phyloP scores from a whole-genome alignment of 495 filamentous ascomycete species.

The Chaetomium tenue region DNA sequence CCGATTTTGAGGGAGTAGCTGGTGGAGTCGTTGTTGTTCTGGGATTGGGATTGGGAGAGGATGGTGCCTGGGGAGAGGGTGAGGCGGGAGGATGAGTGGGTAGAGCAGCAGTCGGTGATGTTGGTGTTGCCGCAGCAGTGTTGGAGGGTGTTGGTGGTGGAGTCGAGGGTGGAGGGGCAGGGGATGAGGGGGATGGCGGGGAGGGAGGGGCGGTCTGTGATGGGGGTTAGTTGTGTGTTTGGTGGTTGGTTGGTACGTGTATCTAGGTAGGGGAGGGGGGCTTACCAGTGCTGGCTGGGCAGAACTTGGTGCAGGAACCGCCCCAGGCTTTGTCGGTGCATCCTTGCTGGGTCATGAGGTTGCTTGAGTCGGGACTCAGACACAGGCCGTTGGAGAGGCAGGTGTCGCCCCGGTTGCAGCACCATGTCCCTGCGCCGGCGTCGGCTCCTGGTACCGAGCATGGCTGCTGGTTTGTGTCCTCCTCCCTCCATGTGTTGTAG shows the following conservation, averaged over 20 bases:
- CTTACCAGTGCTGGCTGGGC: slow-evolving; percentile 10
- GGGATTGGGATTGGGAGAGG: slow-evolving; percentile 9
- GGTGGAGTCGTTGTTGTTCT: background rate
- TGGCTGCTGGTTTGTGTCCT: slow-evolving; percentile 19
- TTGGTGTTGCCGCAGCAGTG: slow-evolving; percentile 27
- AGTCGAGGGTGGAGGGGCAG: slow-evolving; percentile 21
- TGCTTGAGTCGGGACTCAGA: slow-evolving; percentile 20
- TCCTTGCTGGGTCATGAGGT: slow-evolving; percentile 33
- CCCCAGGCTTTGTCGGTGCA: slow-evolving; percentile 29
- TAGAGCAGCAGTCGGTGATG: slow-evolving; percentile 18
- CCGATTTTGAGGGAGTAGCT: slow-evolving; percentile 15
- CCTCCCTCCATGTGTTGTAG: slow-evolving; percentile 27
- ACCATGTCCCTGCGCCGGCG: slow-evolving; percentile 9
- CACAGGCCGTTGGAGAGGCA: slow-evolving; percentile 32
- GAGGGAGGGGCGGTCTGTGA: background rate
- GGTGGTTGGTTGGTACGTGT: background rate
- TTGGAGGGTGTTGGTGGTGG: slow-evolving; percentile 8
- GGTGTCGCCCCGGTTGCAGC: slow-evolving; percentile 26
- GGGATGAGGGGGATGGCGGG: slow-evolving; percentile 22
- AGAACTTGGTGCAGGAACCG: slow-evolving; percentile 22
- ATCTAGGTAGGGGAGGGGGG: background rate
- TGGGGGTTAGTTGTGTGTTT: background rate
- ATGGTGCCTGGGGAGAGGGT: slow-evolving; percentile 21
- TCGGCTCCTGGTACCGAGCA: slow-evolving; percentile 13
- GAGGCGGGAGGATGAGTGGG: background rate